Base-by-base conservation (phyloP, 352 stramenopile genomes). In the Peronospora belbahrii region DNA sequence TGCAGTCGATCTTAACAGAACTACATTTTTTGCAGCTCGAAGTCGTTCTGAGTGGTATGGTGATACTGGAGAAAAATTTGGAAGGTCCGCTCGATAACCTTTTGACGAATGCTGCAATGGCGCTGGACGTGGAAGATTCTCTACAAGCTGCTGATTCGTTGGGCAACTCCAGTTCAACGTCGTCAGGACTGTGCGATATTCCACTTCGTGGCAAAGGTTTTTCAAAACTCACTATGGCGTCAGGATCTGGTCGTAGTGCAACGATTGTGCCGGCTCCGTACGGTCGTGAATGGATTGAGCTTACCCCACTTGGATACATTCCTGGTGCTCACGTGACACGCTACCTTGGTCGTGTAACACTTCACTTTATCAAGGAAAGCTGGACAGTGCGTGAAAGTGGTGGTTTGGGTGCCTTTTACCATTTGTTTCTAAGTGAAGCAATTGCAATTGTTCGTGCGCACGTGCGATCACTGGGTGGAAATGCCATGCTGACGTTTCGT, bases 321-420 rank as follows among this genome's bases (percentile, higher is more conserved):
- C 72, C 76, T 11, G 61, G 67, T 2, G 77, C 78, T 18, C 74
- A 78, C 19, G 78, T 93, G 20, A 72, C 64, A 3, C 58, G 78
- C 6, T 95, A 94, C 36, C 63, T 94, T 3, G 84, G 84, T 15
- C 80, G 83, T 33, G 83, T 95, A 38, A 94, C 84, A 41, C 52
- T 95, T 25, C 84, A 95, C 52, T 95, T 95, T 23, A 94, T 95
- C 55, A 92, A 92, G 52, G 84, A 95, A 52, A 92, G 79, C 42
- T 94, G 82, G 82, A 90, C 80, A 0, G 84, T 95, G 33, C 77
- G 82, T 13, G 83, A 95, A 49, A 83, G 75, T 34, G 83, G 83
- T n/a, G 84, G 81, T 0, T 53, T 95, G 4, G 80, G 82, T 7
- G 79, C 78, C 1, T 95, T 95, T 33, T 92, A 93, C 48, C 84